A percentile compares a stretch with the other conserved stretches of the same genome.
phyloP scores from a whole-genome alignment of 2,329 filamentous ascomycete genomes.

The Colletotrichum euphorbiae region DNA sequence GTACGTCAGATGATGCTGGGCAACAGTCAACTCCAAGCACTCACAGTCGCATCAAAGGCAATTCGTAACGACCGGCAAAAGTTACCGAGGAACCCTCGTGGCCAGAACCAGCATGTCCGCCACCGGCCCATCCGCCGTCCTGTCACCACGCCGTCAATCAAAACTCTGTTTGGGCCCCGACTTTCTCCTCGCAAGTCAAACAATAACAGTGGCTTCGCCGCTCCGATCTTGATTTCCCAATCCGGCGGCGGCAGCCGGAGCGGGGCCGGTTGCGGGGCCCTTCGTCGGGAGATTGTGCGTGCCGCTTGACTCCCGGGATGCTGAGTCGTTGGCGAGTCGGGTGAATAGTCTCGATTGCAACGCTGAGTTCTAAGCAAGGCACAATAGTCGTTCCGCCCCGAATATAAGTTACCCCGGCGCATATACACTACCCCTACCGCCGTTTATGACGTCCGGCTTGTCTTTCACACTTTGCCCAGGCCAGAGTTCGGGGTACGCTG shows the following conservation, averaged over 20 bases:
- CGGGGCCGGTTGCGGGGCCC: constrained; percentile 22
- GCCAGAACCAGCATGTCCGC: neutral
- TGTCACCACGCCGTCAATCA: neutral
- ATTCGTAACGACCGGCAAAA: constrained; percentile 28
- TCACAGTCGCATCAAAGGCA: constrained; percentile 16
- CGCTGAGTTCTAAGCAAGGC: constrained; percentile 20
- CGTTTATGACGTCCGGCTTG: neutral
- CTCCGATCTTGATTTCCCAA: constrained; percentile 22
- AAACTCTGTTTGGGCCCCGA: constrained; percentile 10
- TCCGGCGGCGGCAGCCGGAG: constrained; percentile 12
- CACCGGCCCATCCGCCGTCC: neutral
- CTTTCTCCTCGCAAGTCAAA: constrained; percentile 15
- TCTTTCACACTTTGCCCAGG: neutral
- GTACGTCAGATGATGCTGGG: constrained; percentile 23
- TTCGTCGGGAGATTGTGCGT: constrained; percentile 9
- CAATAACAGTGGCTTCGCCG: neutral
- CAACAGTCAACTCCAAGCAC: constrained; percentile 13
- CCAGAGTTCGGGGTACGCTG: constrained; percentile 18
- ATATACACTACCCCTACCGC: constrained; percentile 19
- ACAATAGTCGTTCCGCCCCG: constrained; percentile 30
- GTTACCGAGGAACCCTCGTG: constrained; percentile 1
- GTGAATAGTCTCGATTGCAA: constrained; percentile 12
- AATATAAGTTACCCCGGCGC: constrained; percentile 27
- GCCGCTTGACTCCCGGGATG: constrained; percentile 5
- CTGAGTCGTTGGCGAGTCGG: constrained; percentile 17